phyloP scores from a whole-genome alignment of 2,329 filamentous ascomycete species.

The Scedosporium aurantiacum region DNA sequence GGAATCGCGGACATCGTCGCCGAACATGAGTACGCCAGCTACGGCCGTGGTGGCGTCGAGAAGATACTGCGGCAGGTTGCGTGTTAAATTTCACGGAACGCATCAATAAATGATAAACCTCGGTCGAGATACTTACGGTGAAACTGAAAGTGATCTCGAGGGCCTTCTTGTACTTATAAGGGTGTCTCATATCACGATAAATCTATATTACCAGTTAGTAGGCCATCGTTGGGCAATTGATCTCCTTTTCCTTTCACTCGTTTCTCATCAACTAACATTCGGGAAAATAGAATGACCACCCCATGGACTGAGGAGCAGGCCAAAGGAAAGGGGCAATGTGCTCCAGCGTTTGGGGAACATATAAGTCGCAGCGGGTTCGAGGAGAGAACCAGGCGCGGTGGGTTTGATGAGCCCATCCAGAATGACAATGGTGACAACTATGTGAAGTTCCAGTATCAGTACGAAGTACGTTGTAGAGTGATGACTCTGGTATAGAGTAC shows the following conservation, averaged over 20 bases:
- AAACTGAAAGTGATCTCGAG: conserved; percentile 76
- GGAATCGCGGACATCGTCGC: conserved; percentile 75
- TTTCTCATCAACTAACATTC: conserved; percentile 34
- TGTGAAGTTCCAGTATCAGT: too few species aligned
- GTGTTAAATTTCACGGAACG: neutral
- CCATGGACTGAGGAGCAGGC: conserved; percentile 72
- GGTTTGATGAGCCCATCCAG: conserved; percentile 80
- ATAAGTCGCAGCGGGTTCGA: conserved; percentile 68
- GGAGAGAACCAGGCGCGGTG: conserved; percentile 67
- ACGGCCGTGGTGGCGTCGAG: conserved; percentile 76
- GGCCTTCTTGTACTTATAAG: conserved; percentile 66
- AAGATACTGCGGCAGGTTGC: conserved; percentile 43
- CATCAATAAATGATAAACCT: neutral
- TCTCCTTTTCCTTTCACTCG: neutral
- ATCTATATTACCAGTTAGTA: conserved; percentile 28
- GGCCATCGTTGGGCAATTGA: neutral
- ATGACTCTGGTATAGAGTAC: neutral
- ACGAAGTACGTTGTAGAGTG: neutral
- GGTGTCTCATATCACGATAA: conserved; percentile 57
- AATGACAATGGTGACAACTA: conserved; percentile 75
- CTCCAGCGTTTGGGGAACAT: conserved; percentile 79
- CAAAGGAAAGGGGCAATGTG: conserved; percentile 78
- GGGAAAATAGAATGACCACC: conserved; percentile 64
- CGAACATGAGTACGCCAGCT: conserved; percentile 87
- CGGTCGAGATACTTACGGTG: conserved; percentile 46